Conservation (phyloP, 2,329 filamentous ascomycete genomes). For the Lecanicillium sp. region DNA sequence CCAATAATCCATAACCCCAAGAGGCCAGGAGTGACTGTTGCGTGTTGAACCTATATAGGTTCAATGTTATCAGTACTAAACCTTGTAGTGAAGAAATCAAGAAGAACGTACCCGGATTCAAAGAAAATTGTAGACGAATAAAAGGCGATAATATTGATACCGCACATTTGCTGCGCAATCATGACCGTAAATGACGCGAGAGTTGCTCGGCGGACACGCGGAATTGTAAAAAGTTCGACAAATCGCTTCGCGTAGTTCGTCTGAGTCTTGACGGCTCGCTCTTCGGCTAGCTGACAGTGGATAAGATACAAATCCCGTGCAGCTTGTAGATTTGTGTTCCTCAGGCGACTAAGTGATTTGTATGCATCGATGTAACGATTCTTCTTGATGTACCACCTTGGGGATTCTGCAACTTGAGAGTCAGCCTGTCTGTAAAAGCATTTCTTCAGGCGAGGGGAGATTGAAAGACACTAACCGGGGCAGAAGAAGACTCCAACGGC, state of each 20-base stretch:
- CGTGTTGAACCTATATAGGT: no score
- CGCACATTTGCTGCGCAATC: constrained; percentile 57
- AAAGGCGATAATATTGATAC: constrained; percentile 44
- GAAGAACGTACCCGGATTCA: no score
- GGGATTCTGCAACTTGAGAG: no score
- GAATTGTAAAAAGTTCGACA: constrained; percentile 49
- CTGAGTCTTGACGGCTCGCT: constrained; percentile 24
- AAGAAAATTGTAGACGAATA: constrained; percentile 42
- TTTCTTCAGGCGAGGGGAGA: no score
- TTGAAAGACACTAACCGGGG: no score
- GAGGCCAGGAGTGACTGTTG: no score
- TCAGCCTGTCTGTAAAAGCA: no score
- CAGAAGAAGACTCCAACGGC: constrained; percentile 50
- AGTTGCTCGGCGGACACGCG: constrained; percentile 52
- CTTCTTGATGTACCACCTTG: constrained; percentile 60
- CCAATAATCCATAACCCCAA: constrained; percentile 43
- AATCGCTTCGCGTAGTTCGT: constrained; percentile 43
- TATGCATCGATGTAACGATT: constrained; percentile 46
- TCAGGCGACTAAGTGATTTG: constrained; percentile 45
- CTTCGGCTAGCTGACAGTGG: constrained; percentile 26
- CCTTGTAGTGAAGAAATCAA: no score
- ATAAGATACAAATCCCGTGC: constrained; percentile 57
- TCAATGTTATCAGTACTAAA: no score
- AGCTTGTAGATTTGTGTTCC: constrained; percentile 52
- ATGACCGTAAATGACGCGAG: constrained; percentile 62